These are phyloP conservation scores for Pythium monospermum DNA, from an alignment of 352 stramenopile genomes.

Conservation along the genomic window DNA sequence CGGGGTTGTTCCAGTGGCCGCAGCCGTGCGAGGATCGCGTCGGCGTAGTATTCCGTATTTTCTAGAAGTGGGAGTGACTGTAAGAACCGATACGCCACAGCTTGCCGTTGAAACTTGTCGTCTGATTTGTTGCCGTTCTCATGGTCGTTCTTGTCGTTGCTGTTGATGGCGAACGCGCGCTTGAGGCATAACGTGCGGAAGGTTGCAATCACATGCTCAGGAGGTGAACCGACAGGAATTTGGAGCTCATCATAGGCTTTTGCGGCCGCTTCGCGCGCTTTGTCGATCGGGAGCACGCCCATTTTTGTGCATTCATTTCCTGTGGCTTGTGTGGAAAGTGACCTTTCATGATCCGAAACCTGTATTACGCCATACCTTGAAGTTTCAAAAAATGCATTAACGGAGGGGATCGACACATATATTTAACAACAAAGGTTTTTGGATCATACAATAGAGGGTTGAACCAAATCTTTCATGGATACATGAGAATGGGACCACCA, in stretches of 20 bases:
- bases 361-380: no score
- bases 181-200: constrained; percentile 51
- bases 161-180: constrained; percentile 25
- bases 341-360: constrained; percentile 18
- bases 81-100: constrained; percentile 64
- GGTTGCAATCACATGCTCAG: constrained; percentile 39
- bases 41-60: constrained; percentile 26
- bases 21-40: constrained; percentile 35
- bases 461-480: no score
- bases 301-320: constrained; percentile 3
- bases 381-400: no score
- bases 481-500: constrained; percentile 15
- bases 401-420: not conserved
- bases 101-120: constrained; percentile 47
- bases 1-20: constrained; percentile 31
- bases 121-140: not conserved
- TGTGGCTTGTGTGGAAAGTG: not conserved
- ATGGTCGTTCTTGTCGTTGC: not conserved
- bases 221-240: constrained; percentile 37
- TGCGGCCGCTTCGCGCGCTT: constrained; percentile 31
- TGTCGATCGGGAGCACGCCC: constrained; percentile 19
- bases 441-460: no score
- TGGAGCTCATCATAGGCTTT: constrained; percentile 56
- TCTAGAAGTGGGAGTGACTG: constrained; percentile 42
- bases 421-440: not conserved